phyloP scores from a whole-genome alignment of 73 alveolate species.

The Symbiodinium natans region DNA sequence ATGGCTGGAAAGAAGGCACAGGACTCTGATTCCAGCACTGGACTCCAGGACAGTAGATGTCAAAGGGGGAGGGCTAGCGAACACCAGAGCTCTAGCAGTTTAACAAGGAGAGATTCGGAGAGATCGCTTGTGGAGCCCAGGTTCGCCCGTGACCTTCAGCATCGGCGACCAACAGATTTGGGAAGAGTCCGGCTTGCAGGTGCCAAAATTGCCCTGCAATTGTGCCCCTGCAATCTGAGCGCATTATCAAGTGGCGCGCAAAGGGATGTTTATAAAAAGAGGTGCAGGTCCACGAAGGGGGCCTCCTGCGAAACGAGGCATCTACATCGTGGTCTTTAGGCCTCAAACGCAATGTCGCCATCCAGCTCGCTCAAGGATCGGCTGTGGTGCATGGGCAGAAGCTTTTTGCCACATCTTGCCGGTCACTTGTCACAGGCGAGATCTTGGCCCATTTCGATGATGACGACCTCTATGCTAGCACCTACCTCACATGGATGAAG shows the following conservation, averaged over 20 bases:
- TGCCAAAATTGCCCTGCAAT: not conserved
- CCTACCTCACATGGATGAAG: conserved; percentile 46
- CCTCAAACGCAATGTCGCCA: conserved; percentile 70
- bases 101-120: no score
- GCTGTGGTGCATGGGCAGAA: no score
- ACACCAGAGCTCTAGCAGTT: no score
- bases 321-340: conserved; percentile 62
- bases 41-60: no score
- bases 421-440: not conserved
- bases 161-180: conserved; percentile 19
- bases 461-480: conserved; percentile 63
- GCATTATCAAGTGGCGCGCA: no score
- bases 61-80: no score
- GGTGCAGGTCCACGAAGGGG: not conserved
- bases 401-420: not conserved
- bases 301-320: not conserved
- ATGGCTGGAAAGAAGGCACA: conserved; percentile 72
- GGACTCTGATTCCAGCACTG: no score
- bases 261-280: not conserved
- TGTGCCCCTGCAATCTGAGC: no score
- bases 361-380: not conserved
- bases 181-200: not conserved
- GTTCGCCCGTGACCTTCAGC: not conserved
- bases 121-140: no score
- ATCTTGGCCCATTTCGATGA: conserved; percentile 87